phyloP scores from a whole-genome alignment of 2,329 filamentous ascomycete genomes.

The Helotiales sp. region DNA sequence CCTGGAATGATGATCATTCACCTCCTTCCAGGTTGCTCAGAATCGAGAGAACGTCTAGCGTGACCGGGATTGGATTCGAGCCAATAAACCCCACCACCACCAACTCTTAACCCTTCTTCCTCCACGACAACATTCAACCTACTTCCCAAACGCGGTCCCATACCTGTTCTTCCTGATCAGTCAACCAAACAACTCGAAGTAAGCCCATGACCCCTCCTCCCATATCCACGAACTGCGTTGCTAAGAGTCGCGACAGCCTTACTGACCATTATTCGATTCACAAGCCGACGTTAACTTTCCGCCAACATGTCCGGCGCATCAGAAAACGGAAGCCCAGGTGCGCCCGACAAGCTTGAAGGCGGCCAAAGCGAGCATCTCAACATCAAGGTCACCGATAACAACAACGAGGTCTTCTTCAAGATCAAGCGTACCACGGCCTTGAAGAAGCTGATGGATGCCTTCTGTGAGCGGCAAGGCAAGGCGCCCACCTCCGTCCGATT shows the following conservation, averaged over 20 bases:
- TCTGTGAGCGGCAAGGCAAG: slow-evolving; percentile 96
- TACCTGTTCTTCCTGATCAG: neutral
- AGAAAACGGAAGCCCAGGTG: slow-evolving; percentile 48
- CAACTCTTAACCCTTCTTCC: too few relatives aligned
- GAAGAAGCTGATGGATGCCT: slow-evolving; percentile 97
- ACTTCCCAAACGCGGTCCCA: neutral
- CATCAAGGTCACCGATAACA: slow-evolving; percentile 99
- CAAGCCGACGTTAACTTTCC: neutral
- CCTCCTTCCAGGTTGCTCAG: too few relatives aligned
- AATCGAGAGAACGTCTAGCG: too few relatives aligned
- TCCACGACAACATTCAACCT: too few relatives aligned
- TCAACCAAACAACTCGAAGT: neutral
- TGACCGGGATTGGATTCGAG: too few relatives aligned
- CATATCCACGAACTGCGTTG: neutral
- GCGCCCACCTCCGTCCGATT: slow-evolving; percentile 82
- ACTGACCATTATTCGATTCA: slow-evolving; percentile 8
- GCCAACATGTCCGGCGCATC: slow-evolving; percentile 37
- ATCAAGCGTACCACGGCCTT: slow-evolving; percentile 96
- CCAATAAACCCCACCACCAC: too few relatives aligned
- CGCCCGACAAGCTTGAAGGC: slow-evolving; percentile 34
- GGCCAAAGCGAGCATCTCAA: slow-evolving; percentile 78
- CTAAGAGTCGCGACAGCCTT: slow-evolving; percentile 21
- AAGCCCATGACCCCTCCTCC: neutral
- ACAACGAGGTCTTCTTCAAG: slow-evolving; percentile 99
- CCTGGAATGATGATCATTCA: too few relatives aligned